phyloP scores from a whole-genome alignment of 176 grass and related monocot species.

The Thinopyrum elongatum region DNA sequence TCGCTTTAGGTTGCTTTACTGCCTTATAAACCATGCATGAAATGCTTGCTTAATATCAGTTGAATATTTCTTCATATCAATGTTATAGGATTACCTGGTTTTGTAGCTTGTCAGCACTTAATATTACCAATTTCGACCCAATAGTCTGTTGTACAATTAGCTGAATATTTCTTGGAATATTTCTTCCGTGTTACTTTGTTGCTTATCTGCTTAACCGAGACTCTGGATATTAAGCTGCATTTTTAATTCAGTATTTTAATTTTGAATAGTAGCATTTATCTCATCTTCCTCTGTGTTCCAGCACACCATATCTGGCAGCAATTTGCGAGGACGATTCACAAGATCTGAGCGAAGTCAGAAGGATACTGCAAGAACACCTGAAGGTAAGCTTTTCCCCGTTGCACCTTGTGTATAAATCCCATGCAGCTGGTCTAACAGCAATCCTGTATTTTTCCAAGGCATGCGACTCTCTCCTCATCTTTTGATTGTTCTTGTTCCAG shows the following conservation, averaged over 20 bases:
- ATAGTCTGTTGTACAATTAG: not conserved
- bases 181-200: not conserved
- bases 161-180: not conserved
- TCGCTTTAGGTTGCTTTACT: no score
- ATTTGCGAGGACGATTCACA: slow-evolving; percentile 84
- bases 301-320: slow-evolving; percentile 72
- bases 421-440: not conserved
- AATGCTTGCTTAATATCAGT: not conserved
- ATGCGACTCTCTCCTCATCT: not conserved
- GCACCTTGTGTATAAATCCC: not conserved
- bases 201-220: not conserved
- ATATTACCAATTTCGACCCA: not conserved
- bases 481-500: slow-evolving; percentile 29
- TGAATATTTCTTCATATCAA: not conserved
- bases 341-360: slow-evolving; percentile 79
- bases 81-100: not conserved
- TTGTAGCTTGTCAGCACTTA: not conserved
- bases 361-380: slow-evolving; percentile 61
- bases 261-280: not conserved
- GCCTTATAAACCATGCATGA: no score
- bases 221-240: not conserved
- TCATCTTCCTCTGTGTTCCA: slow-evolving; percentile 23
- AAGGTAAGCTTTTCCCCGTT: slow-evolving; percentile 37
- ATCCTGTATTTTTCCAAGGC: not conserved
- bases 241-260: not conserved